These are phyloP conservation scores for Babesia divergens DNA, from an alignment of 169 alveolate species.

Conservation along the genomic window DNA sequence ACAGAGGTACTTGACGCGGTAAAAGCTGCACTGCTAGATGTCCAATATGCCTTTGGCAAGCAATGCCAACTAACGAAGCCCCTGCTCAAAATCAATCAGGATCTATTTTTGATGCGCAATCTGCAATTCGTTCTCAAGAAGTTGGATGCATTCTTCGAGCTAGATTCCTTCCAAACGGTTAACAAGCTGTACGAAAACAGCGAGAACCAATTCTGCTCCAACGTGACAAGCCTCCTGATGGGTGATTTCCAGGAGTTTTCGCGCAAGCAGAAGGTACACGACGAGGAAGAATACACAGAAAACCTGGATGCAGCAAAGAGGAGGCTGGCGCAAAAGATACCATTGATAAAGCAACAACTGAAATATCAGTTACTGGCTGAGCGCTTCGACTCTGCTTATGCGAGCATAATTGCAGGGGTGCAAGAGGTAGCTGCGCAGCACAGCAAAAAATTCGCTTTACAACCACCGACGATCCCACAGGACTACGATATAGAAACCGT, in stretches of 20 bases:
- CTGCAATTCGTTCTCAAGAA: background rate
- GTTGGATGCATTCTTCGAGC: background rate
- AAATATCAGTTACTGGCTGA: background rate
- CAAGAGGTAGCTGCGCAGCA: background rate
- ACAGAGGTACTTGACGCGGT: constrained; percentile 10
- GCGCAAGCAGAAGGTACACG: constrained; percentile 9
- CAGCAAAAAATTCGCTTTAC: background rate
- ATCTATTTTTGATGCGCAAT: constrained; percentile 16
- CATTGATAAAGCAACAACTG: background rate
- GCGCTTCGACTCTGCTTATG: background rate
- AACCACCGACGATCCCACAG: background rate
- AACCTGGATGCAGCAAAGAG: background rate
- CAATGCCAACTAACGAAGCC: background rate
- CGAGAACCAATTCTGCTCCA: constrained; percentile 10
- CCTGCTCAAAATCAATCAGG: constrained; percentile 6
- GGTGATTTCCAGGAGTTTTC: constrained; percentile 20
- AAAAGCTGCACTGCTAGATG: constrained; percentile 3
- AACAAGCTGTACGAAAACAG: background rate
- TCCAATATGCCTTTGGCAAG: constrained; percentile 20
- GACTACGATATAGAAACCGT: background rate
- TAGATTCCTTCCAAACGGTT: background rate
- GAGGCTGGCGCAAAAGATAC: background rate
- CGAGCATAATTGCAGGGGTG: background rate
- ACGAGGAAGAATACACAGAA: constrained; percentile 3
- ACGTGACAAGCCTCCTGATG: background rate